A percentile compares a stretch with the other conserved stretches of the same genome.
phyloP scores from a whole-genome alignment of 228 moss, liverwort and hornwort species.

The Sphagnum magellanicum region DNA sequence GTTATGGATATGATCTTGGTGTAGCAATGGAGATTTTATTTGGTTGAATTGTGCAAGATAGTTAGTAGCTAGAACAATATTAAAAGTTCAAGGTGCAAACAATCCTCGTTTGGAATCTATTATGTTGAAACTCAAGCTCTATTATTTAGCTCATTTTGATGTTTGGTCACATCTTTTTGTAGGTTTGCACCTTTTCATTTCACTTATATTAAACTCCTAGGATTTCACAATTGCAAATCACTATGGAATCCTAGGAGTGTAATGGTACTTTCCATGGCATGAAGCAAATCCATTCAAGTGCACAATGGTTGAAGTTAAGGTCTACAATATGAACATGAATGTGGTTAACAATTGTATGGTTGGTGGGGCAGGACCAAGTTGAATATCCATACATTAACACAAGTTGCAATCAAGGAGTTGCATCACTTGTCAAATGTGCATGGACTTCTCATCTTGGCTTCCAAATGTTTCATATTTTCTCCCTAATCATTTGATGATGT shows the following conservation, averaged over 20 bases:
- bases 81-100: slow-evolving; percentile 23
- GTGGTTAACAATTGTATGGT: too few relatives aligned
- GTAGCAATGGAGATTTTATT: slow-evolving; percentile 88
- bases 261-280: too few relatives aligned
- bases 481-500: slow-evolving; percentile 22
- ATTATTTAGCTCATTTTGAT: too few relatives aligned
- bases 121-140: too few relatives aligned
- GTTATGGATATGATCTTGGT: slow-evolving; percentile 11
- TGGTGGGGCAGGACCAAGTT: slow-evolving; percentile 33
- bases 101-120: background rate
- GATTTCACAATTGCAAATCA: too few relatives aligned
- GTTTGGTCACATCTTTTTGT: too few relatives aligned
- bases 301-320: too few relatives aligned
- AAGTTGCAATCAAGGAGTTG: slow-evolving; percentile 74
- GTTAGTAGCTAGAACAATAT: slow-evolving; percentile 16
- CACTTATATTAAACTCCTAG: too few relatives aligned
- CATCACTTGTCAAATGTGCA: slow-evolving; percentile 46
- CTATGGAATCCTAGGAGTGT: too few relatives aligned
- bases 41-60: slow-evolving; percentile 78
- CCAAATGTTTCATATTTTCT: slow-evolving; percentile 62
- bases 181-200: too few relatives aligned
- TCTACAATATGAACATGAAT: too few relatives aligned
- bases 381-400: slow-evolving; percentile 69
- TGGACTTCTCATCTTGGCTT: slow-evolving; percentile 70
- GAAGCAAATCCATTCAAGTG: too few relatives aligned